Evolutionary conservation across 75 land plant species (phyloP), one percentile per base, ranked within the genome.

Genomic region (Pseudotsuga menziesii): DNA sequence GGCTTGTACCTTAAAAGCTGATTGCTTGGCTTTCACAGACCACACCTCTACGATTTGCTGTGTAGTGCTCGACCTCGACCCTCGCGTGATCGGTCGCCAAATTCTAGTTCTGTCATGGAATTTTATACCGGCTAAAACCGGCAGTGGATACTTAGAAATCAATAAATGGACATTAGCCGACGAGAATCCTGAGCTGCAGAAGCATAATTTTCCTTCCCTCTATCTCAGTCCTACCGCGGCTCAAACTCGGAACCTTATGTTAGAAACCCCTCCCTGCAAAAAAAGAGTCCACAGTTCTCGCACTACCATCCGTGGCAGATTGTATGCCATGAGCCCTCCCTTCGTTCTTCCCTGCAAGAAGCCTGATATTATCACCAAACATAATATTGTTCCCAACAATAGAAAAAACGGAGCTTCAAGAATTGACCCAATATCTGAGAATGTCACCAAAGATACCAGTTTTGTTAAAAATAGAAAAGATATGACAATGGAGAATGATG

Each of bases 71-170:
- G 75, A 78, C 55, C 76, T 88, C 4, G 81, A 86, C 58, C 41
- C 80, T 9, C 8, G 48, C 2, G 23, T 82, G 16, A 32, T 88
- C 20, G 84, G 85, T 4, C 74, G 78, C 22, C 61, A 61, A 58
- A 75, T 91, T 56, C 62, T 41, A 16, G 82, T 88, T 20, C 54
- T 79, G 12, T 77, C 87, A 12, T 91, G 93, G 93, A 91, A 88
- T 72, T 91, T 86, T 72, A 61, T 88, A 77, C 90, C 90, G 8
- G 26, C 76, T 1, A 0, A 54, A 16, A 17, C 36, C 4, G 48
- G 63, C 2, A 72, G 80, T 7, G 88, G 85, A 13, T 79, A 83
- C 23, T 71, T 91, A 73, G 93, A 93, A 75, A 83, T 89, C 29
- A 80, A 85, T 73, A 59, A 57, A 56, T 89, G 90, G 92, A 55